phyloP scores from a whole-genome alignment of 805 yeast genomes.

The Ogataea philodendri region DNA sequence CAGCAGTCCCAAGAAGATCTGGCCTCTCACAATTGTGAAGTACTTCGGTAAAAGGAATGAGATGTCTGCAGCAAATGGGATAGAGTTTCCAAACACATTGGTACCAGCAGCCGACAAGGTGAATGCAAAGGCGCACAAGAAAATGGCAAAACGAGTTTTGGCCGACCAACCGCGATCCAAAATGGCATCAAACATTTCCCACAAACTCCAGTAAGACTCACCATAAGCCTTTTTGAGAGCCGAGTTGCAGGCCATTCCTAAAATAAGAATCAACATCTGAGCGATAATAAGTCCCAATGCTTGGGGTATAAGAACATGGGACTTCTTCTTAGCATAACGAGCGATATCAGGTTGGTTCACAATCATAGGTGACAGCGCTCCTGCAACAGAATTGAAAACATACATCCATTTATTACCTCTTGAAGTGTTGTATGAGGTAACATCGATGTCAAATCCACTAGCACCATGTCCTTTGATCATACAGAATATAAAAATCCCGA shows the following conservation, averaged over 20 bases:
- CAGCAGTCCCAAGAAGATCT: conserved; percentile 19
- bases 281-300: conserved; percentile 24
- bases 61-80: conserved; percentile 31
- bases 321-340: conserved; percentile 22
- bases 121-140: conserved; percentile 20
- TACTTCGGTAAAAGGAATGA: conserved; percentile 29
- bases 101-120: conserved; percentile 32
- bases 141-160: conserved; percentile 29
- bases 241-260: conserved; percentile 23
- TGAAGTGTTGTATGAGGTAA: conserved; percentile 8
- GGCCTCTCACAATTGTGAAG: conserved; percentile 28
- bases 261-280: conserved; percentile 13
- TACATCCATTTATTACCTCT: conserved; percentile 21
- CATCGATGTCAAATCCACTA: conserved; percentile 20
- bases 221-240: conserved; percentile 23
- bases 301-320: conserved; percentile 19
- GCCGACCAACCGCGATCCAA: conserved; percentile 30
- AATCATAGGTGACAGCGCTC: conserved; percentile 29
- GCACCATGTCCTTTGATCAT: conserved; percentile 22
- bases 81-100: conserved; percentile 31
- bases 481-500: conserved; percentile 24
- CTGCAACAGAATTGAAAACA: conserved; percentile 26
- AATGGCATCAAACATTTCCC: conserved; percentile 31
- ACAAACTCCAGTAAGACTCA: conserved; percentile 30
- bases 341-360: conserved; percentile 32